Base-by-base conservation (phyloP, 108 stramenopile species). In the Schizochytrium sp. region DNA sequence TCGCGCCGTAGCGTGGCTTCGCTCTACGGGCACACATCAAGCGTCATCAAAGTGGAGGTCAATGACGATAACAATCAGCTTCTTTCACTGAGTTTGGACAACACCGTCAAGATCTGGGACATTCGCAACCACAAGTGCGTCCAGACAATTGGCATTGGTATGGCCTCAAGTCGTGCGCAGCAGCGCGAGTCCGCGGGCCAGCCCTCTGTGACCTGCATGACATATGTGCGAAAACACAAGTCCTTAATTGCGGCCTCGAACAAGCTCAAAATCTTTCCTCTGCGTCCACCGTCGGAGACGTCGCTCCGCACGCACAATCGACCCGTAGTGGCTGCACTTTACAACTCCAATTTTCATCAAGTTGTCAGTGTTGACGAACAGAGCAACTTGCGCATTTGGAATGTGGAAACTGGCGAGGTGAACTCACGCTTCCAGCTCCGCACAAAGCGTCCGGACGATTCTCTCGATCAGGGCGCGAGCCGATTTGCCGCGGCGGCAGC, bases 261-360 rank as follows among this genome's bases (percentile, higher is more conserved):
- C 28, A 83, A 83, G 44, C 45, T 89, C 57, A 89, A 89, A 59
- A 48, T 89, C n/a, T 89, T 57, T 43, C 89, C 76, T 41, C 44
- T 58, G n/a, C 55, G 29, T 5, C 63, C 63, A 12, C 63, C 63
- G 8, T 41, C 63, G 8, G 83, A 58, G 45, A 89, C 34, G 41
- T 57, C 59, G 87, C 23, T 34, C 48, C 41, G 47, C 4, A 34
- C 87, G 3, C 92, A 92, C 59, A 88, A 91, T 19, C 87, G 88
- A 16, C 83, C 92, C 10, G 90, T 91, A 1, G 59, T 88, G 43
- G 90, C 90, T 2, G 91, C 92, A 3, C 48, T 92, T 34, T 91
- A 91, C 91, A 91, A 92, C 72, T 21, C 16, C 45, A 90, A 89
- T 44, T 92, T 92, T 60, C 72, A 91, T 16, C 91, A 92, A 90